Percentiles rank a stretch among this genome's conserved stretches.
These are phyloP conservation scores for Moniliella sp. DNA, from an alignment of 1,284 basidiomycete genomes.

Conservation along the genomic window DNA sequence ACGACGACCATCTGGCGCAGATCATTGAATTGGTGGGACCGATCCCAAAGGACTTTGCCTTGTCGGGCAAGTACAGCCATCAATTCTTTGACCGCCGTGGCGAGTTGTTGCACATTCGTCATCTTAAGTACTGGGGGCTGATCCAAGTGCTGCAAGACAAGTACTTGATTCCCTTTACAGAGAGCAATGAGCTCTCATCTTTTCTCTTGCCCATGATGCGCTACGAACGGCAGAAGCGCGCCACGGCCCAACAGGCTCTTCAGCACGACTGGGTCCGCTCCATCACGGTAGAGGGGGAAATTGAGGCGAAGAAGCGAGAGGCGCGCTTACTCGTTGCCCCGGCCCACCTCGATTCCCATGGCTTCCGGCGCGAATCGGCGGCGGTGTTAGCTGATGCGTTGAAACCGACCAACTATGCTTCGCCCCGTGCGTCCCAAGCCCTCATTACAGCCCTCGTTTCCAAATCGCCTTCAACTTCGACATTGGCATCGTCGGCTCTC, in stretches of 20 bases:
- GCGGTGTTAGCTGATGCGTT: no score
- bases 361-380: no score
- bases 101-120: conserved; percentile 74
- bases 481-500: no score
- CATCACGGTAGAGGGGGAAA: conserved; percentile 26
- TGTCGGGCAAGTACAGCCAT: conserved; percentile 73
- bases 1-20: conserved; percentile 95
- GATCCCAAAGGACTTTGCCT: conserved; percentile 56
- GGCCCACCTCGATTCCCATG: no score
- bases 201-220: conserved; percentile 80
- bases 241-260: conserved; percentile 56
- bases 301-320: conserved; percentile 12
- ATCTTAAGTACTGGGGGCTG: conserved; percentile 85
- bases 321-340: no score
- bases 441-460: no score
- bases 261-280: conserved; percentile 71
- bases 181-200: conserved; percentile 57
- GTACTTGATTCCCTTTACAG: conserved; percentile 66
- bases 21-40: no score
- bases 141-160: conserved; percentile 65
- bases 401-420: no score
- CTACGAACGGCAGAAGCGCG: conserved; percentile 60
- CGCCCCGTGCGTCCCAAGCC: no score
- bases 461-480: no score
- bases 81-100: conserved; percentile 90